A percentile compares a stretch with the other conserved stretches of the same genome.
Evolutionary conservation across 2,329 filamentous ascomycete genomes (phyloP).

Genomic region (Aspergillus felis): DNA sequence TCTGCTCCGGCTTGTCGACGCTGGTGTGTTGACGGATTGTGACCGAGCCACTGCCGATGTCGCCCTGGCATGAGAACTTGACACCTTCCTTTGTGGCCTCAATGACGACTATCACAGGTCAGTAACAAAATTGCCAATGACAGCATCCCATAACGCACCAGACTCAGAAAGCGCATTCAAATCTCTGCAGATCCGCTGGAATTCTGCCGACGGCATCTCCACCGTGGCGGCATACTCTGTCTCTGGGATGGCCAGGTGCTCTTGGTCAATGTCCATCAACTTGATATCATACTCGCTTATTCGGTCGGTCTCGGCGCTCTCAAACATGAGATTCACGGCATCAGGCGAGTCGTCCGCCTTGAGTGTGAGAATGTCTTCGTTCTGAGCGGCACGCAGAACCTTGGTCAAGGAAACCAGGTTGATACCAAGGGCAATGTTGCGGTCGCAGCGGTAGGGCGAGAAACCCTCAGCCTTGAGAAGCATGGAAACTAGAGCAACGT

Average conservation of each 20-base stretch:
- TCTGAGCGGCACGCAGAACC: slow-evolving; percentile 89
- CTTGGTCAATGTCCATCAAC: slow-evolving; percentile 99
- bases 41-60: slow-evolving; percentile 93
- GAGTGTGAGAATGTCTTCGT: slow-evolving; percentile 89
- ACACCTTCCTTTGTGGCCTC: slow-evolving; percentile 96
- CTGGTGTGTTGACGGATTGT: slow-evolving; percentile 85
- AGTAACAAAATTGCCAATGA: slow-evolving; percentile 12
- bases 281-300: slow-evolving; percentile 99
- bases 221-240: slow-evolving; percentile 97
- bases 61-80: slow-evolving; percentile 88
- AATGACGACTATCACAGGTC: slow-evolving; percentile 68
- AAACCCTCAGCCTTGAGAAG: slow-evolving; percentile 95
- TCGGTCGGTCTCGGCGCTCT: slow-evolving; percentile 81
- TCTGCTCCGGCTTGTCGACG: slow-evolving; percentile 80
- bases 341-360: slow-evolving; percentile 98
- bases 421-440: slow-evolving; percentile 96
- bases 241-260: slow-evolving; percentile 96
- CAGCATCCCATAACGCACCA: slow-evolving; percentile 55
- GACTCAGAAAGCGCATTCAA: slow-evolving; percentile 90
- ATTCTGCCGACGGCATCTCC: slow-evolving; percentile 81
- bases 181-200: slow-evolving; percentile 92
- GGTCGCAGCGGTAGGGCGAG: slow-evolving; percentile 94
- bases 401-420: slow-evolving; percentile 96
- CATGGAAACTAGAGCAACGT: slow-evolving; percentile 98
- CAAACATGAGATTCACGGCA: slow-evolving; percentile 91